These are phyloP conservation scores for Moricandia moricandioides DNA, from an alignment of 345 rosid species.

Conservation along the genomic window DNA sequence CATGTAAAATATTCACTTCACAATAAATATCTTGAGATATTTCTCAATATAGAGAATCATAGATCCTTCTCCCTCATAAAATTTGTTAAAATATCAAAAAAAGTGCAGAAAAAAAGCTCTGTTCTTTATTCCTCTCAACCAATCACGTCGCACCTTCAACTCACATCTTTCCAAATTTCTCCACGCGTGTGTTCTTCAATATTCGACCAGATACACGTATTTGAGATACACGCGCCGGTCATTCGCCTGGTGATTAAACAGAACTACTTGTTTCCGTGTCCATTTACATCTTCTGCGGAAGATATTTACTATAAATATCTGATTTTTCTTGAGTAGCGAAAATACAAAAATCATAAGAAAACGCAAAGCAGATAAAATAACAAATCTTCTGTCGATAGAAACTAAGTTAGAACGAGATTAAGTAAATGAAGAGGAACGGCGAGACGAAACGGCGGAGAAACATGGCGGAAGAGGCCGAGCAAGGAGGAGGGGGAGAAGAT, in stretches of 20 bases:
- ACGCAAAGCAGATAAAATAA: neutral
- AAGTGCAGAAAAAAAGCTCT: constrained; percentile 34
- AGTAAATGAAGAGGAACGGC: constrained; percentile 30
- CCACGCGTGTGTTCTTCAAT: constrained; percentile 22
- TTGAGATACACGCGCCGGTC: neutral
- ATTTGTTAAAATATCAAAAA: neutral
- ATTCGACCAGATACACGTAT: no score
- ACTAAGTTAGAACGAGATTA: neutral
- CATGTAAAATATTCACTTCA: neutral
- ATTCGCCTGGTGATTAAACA: neutral
- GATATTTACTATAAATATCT: constrained; percentile 41
- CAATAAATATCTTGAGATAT: constrained; percentile 35
- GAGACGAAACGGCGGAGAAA: constrained; percentile 35
- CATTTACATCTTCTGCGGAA: constrained; percentile 4
- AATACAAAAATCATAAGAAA: constrained; percentile 6
- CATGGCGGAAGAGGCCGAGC: constrained; percentile 28
- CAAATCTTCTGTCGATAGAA: neutral
- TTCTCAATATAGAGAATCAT: neutral
- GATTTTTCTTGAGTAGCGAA: constrained; percentile 10
- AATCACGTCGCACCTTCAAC: constrained; percentile 4
- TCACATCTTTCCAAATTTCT: no score
- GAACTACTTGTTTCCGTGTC: constrained; percentile 29
- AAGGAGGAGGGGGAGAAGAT: constrained; percentile 43
- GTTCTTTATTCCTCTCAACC: constrained; percentile 25
- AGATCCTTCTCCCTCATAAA: no score